Conservation (phyloP, 352 stramenopile genomes). For the Phytophthora chlamydospora region DNA sequence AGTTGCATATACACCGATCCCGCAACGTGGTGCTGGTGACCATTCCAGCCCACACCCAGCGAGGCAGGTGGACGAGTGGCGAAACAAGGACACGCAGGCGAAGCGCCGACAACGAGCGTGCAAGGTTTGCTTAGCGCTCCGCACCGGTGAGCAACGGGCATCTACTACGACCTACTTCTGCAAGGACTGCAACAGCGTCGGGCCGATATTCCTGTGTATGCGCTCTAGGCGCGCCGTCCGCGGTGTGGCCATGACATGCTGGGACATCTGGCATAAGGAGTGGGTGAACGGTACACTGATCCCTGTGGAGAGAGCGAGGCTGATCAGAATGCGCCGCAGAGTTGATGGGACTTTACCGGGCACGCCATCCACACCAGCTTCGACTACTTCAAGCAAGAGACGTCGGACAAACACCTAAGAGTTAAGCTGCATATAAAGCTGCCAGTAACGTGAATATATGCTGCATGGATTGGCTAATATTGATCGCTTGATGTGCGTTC, state of each 20-base stretch:
- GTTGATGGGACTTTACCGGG: background rate
- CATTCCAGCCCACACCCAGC: too few species aligned
- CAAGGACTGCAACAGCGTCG: background rate
- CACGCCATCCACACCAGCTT: background rate
- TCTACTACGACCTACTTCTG: constrained; percentile 4
- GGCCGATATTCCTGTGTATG: constrained; percentile 3
- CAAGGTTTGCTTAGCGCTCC: background rate
- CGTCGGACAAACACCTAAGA: background rate
- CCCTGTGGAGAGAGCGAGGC: background rate
- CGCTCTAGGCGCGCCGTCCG: background rate
- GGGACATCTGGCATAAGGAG: constrained; percentile 11
- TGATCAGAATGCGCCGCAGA: background rate
- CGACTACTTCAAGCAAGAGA: background rate
- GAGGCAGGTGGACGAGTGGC: too few species aligned
- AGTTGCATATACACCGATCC: too few species aligned
- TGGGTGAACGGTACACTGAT: constrained; percentile 7
- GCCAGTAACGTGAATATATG: background rate
- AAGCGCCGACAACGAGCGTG: too few species aligned
- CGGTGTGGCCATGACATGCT: constrained; percentile 4
- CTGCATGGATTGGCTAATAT: too few species aligned
- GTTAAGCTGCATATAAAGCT: constrained; percentile 3
- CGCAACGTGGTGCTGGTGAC: too few species aligned
- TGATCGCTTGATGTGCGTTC: too few species aligned
- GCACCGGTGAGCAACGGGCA: background rate
- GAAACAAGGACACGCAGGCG: too few species aligned